Evolutionary conservation across 176 grass and related monocot genomes (phyloP).

Genomic region (Musa troglodytarum): DNA sequence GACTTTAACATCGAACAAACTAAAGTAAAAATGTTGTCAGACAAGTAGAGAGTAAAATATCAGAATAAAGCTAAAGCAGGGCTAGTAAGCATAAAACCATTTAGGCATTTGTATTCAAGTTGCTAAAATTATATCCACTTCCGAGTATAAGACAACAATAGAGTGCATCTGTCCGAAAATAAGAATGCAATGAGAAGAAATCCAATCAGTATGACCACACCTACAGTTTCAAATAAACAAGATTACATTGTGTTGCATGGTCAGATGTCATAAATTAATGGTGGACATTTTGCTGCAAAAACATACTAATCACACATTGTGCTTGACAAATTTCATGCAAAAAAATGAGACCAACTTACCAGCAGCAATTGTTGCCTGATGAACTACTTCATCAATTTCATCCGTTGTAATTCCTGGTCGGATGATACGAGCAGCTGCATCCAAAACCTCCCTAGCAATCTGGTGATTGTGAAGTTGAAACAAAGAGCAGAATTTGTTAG

Average conservation of each 20-base stretch:
- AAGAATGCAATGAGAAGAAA: not conserved
- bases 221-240: not conserved
- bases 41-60: too few relatives aligned
- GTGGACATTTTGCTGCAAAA: slow-evolving; percentile 4
- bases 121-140: too few relatives aligned
- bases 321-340: not conserved
- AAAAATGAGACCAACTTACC: slow-evolving; percentile 33
- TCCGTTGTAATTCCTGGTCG: slow-evolving; percentile 93
- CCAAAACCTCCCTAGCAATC: slow-evolving; percentile 96
- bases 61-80: too few relatives aligned
- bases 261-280: not conserved
- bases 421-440: slow-evolving; percentile 76
- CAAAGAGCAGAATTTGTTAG: not conserved
- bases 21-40: too few relatives aligned
- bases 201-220: not conserved
- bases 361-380: slow-evolving; percentile 82
- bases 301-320: not conserved
- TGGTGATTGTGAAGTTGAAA: slow-evolving; percentile 27
- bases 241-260: too few relatives aligned
- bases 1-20: too few relatives aligned
- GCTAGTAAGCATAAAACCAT: too few relatives aligned
- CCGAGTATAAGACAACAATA: not conserved
- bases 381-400: slow-evolving; percentile 96
- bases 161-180: not conserved
- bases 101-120: too few relatives aligned